Conservation (phyloP, 2,329 filamentous ascomycete species). For the Neonectria punicea region DNA sequence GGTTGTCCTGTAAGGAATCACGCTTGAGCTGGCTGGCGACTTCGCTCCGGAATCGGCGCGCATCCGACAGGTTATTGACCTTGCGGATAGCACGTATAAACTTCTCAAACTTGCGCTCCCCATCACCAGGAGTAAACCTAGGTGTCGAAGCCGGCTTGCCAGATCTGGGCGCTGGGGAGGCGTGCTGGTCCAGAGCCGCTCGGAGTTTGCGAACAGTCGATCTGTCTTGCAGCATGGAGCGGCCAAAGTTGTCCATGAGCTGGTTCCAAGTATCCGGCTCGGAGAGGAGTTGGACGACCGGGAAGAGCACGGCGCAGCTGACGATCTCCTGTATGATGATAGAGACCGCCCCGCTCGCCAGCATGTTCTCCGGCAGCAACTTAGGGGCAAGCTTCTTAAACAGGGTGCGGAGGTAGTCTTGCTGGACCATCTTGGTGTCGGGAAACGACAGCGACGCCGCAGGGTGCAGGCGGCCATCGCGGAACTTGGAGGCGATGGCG, state of each 20-base stretch:
- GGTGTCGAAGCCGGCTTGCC: constrained; percentile 77
- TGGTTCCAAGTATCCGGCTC: constrained; percentile 99
- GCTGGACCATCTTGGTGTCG: constrained; percentile 85
- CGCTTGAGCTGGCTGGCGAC: constrained; percentile 91
- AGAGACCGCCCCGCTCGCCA: constrained; percentile 82
- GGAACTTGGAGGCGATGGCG: constrained; percentile 95
- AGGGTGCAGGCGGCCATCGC: constrained; percentile 86
- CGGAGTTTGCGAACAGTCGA: constrained; percentile 94
- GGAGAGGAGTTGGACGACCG: constrained; percentile 80
- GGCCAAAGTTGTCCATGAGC: constrained; percentile 88
- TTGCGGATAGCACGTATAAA: constrained; percentile 91
- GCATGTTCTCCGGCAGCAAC: constrained; percentile 77
- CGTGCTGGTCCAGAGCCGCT: constrained; percentile 92
- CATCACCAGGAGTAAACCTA: constrained; percentile 82
- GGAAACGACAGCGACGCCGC: constrained; percentile 86
- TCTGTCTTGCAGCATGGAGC: constrained; percentile 89
- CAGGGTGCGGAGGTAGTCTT: constrained; percentile 86
- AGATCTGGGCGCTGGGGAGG: constrained; percentile 78
- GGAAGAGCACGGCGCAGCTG: constrained; percentile 89
- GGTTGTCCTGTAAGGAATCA: constrained; percentile 79
- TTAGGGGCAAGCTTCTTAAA: constrained; percentile 77
- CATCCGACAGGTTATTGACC: constrained; percentile 91
- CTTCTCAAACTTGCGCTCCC: constrained; percentile 91
- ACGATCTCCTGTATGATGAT: constrained; percentile 89
- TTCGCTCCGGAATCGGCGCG: constrained; percentile 89